A percentile compares a stretch with the other conserved stretches of the same genome.
Conservation (phyloP, 768 basidiomycete genomes). For the Leccinum subtestaceum region DNA sequence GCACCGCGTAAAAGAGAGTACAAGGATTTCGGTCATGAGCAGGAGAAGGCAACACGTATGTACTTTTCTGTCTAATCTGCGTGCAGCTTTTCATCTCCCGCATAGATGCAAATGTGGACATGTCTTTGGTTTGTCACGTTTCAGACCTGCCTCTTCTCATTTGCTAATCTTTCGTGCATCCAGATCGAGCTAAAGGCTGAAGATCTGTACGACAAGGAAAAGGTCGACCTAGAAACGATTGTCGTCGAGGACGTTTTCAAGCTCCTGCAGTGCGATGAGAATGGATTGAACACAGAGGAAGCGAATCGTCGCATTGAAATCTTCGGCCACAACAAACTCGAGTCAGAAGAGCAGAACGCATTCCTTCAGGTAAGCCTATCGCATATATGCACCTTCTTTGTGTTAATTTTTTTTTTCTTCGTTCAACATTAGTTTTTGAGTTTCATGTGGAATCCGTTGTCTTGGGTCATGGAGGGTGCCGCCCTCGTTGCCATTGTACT, state of each 20-base stretch:
- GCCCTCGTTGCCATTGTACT: conserved; percentile 92
- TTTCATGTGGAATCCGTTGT: conserved; percentile 99
- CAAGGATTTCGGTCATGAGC: conserved; percentile 80
- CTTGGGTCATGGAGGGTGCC: conserved; percentile 99
- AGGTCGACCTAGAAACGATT: conserved; percentile 97
- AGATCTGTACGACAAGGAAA: conserved; percentile 97
- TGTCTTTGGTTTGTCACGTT: conserved; percentile 57
- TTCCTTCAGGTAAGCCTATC: conserved; percentile 68
- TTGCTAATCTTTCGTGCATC: not conserved
- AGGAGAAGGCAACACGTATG: conserved; percentile 66
- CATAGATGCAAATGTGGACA: conserved; percentile 82
- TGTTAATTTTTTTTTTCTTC: not conserved
- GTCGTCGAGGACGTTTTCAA: conserved; percentile 96
- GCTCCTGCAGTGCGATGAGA: conserved; percentile 85
- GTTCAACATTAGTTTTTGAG: conserved; percentile 61
- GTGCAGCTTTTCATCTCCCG: conserved; percentile 2
- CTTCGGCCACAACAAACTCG: conserved; percentile 95
- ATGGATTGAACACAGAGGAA: conserved; percentile 75
- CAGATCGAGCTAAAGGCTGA: conserved; percentile 88
- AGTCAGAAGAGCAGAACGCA: conserved; percentile 85
- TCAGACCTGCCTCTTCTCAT: not conserved
- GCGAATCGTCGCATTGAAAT: conserved; percentile 81
- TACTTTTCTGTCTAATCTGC: conserved; percentile 7
- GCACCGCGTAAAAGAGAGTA: conserved; percentile 75
- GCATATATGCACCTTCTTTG: not conserved